These are phyloP conservation scores for Nannizzia gypsea DNA, from an alignment of 2,329 filamentous ascomycete species.

Conservation along the genomic window DNA sequence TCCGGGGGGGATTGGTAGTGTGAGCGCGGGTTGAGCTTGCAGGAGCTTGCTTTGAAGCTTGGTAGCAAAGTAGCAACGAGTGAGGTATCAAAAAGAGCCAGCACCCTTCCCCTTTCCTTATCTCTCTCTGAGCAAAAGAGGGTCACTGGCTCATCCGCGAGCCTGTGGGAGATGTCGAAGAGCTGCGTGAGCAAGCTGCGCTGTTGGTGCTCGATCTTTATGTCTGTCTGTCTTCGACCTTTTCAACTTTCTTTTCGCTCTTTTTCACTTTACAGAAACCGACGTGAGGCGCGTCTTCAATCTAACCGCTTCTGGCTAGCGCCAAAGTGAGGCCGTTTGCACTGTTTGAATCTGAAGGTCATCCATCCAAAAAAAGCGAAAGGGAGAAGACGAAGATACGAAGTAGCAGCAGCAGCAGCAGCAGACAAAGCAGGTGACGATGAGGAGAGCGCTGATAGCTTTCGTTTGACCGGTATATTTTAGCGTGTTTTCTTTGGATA, in stretches of 20 bases:
- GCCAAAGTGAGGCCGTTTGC: neutral
- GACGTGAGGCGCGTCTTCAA: slow-evolving; percentile 2
- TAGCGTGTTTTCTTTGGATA: neutral
- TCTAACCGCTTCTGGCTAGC: neutral
- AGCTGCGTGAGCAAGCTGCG: neutral
- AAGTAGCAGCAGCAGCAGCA: neutral
- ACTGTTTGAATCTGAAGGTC: slow-evolving; percentile 1
- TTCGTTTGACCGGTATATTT: slow-evolving; percentile 1
- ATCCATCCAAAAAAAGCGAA: neutral
- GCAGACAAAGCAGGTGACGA: neutral
- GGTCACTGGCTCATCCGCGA: neutral
- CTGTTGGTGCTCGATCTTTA: neutral
- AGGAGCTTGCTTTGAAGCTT: neutral
- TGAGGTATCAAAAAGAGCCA: neutral
- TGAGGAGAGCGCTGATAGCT: neutral
- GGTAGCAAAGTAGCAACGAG: neutral
- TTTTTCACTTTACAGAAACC: neutral
- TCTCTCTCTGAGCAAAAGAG: neutral
- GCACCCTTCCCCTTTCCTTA: neutral
- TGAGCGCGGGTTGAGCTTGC: neutral
- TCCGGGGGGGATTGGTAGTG: neutral
- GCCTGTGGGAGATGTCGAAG: neutral
- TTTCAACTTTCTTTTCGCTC: neutral
- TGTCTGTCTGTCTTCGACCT: neutral
- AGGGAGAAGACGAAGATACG: neutral